Evolutionary conservation across 169 alveolate species (phyloP), one percentile per base, ranked within the genome.

Genomic region (Plasmodium relictum): DNA sequence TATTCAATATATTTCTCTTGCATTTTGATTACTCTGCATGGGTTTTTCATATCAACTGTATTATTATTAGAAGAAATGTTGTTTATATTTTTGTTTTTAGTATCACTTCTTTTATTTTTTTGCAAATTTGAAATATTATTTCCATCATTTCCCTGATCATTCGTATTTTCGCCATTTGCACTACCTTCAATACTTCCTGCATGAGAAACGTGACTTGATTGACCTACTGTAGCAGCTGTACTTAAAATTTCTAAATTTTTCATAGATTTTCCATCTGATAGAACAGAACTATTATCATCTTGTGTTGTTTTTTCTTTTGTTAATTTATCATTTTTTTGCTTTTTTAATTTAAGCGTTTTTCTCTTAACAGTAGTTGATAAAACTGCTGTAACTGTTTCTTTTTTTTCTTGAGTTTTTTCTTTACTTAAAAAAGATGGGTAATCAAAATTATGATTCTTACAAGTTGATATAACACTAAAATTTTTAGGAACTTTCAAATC

Each of bases 21-120:
- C 72, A 88, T 93, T 48, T 97, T 97, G 20, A 98, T 80, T 31
- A 98, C 96, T 91, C 99, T 95, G 63, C 97, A 95, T 26, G 99
- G 99, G 88, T 98, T 98, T 50, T 92, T 92, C 70, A 96, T 83
- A 71, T 83, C 91, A 26, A 69, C 88, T 31, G 59, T 56, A 69
- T 63, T 87, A 72, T 39, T 92, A 87, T 66, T 92, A 88, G 54
- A 69, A 74, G 88, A 92, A 78, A 20, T 83, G 68, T 63, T 92
- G 88, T n/a, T 45, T 45, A 66, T 88, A 95, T 45, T 92, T 89
- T 65, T 93, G 61, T 66, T 93, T 74, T 87, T 92, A 14, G 48
- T 63, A 59, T 94, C 92, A 24, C 88, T 42, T 87, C 89, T 85
- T 54, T 88, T 93, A 71, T 68, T 68, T 62, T 93, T 88, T 20